Conservation (phyloP, 257 asterid species). For the Nicotiana otophora region DNA sequence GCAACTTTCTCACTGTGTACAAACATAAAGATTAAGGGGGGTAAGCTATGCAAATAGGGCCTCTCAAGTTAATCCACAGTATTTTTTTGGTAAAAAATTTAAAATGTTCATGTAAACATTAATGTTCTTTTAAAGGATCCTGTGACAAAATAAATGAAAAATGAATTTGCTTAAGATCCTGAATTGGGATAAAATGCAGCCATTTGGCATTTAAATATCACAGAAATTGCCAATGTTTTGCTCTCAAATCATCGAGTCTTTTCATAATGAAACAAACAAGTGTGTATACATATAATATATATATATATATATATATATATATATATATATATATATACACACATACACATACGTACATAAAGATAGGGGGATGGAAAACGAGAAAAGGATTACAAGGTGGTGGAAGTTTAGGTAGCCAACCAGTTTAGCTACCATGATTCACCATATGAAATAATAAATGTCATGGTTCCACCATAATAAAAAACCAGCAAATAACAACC, state of each 20-base stretch:
- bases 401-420: background rate
- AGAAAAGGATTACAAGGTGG: background rate
- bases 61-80: background rate
- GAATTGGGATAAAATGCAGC: too few species aligned
- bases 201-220: too few species aligned
- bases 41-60: background rate
- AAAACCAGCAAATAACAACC: background rate
- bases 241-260: background rate
- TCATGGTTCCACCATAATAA: background rate
- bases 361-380: background rate
- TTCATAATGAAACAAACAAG: background rate
- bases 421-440: background rate
- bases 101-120: background rate
- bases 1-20: slow-evolving; percentile 75
- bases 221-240: too few species aligned
- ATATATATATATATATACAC: background rate
- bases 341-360: background rate
- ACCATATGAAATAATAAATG: background rate
- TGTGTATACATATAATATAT: background rate
- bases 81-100: background rate
- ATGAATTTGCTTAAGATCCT: too few species aligned
- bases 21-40: background rate
- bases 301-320: background rate
- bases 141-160: background rate
- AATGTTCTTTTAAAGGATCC: background rate